phyloP scores from a whole-genome alignment of 148 eudicot genomes.

The Rhododendron henanense region DNA sequence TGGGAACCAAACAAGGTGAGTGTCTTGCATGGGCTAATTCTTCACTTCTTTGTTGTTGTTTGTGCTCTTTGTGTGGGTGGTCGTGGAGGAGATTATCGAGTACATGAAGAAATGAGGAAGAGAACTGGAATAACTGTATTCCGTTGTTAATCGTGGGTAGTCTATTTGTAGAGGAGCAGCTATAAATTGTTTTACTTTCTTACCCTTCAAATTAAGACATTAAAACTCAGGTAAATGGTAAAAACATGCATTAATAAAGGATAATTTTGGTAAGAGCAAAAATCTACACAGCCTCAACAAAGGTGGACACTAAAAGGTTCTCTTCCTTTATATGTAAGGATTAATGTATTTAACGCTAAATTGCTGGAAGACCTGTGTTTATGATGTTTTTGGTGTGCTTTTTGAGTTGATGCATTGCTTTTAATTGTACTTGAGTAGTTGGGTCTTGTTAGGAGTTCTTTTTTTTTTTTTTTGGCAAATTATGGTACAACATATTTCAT shows the following conservation, averaged over 20 bases:
- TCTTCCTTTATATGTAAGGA: not conserved
- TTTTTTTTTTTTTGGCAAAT: not conserved
- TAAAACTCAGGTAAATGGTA: not conserved
- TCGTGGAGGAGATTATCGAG: not conserved
- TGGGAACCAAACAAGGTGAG: not conserved
- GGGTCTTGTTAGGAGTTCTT: not conserved
- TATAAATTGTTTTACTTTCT: not conserved
- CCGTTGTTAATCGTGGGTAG: not conserved
- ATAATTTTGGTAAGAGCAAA: not conserved
- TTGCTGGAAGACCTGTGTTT: not conserved
- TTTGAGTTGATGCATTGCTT: not conserved
- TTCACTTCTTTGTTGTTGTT: not conserved
- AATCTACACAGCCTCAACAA: not conserved
- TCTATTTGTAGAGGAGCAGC: not conserved
- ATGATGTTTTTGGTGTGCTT: not conserved
- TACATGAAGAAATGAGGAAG: not conserved
- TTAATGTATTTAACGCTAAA: not conserved
- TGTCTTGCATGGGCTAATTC: not conserved
- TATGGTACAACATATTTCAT: not conserved
- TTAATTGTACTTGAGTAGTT: not conserved
- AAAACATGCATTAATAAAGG: not conserved
- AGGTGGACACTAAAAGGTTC: not conserved
- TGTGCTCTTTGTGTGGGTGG: not conserved
- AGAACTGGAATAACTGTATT: not conserved
- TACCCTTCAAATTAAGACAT: not conserved